These are phyloP conservation scores for Dioszegia hungarica DNA, from an alignment of 768 basidiomycete genomes.

Conservation along the genomic window DNA sequence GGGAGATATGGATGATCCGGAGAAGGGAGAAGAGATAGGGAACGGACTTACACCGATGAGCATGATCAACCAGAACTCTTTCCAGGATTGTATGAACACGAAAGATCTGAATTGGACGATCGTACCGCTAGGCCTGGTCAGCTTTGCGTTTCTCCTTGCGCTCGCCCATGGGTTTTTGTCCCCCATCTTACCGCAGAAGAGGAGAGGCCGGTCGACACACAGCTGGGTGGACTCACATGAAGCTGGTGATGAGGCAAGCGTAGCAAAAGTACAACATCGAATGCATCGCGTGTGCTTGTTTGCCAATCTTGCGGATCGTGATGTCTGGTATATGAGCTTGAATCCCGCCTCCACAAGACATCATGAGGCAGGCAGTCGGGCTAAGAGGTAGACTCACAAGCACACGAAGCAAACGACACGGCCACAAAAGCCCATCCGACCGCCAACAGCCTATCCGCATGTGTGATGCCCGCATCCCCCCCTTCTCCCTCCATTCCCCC, in stretches of 20 bases:
- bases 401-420: slow-evolving; percentile 63
- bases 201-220: slow-evolving; percentile 32
- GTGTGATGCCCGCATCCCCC: slow-evolving; percentile 10
- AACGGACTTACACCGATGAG: slow-evolving; percentile 46
- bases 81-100: slow-evolving; percentile 10
- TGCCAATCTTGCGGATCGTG: slow-evolving; percentile 65
- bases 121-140: slow-evolving; percentile 9
- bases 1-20: neutral
- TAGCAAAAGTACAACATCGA: slow-evolving; percentile 63
- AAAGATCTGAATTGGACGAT: slow-evolving; percentile 38
- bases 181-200: no score
- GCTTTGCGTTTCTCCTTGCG: no score
- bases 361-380: no score
- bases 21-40: neutral
- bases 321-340: slow-evolving; percentile 49
- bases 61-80: slow-evolving; percentile 25
- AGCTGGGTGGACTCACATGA: slow-evolving; percentile 47
- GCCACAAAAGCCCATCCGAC: slow-evolving; percentile 65
- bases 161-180: no score
- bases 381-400: slow-evolving; percentile 39
- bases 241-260: slow-evolving; percentile 54
- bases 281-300: slow-evolving; percentile 70
- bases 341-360: no score
- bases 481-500: slow-evolving; percentile 11
- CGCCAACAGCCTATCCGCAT: slow-evolving; percentile 56